Percentiles rank a stretch among this genome's conserved stretches.
Evolutionary conservation across 2,329 filamentous ascomycete species (phyloP).

Genomic region (Fusarium tjaetaba): DNA sequence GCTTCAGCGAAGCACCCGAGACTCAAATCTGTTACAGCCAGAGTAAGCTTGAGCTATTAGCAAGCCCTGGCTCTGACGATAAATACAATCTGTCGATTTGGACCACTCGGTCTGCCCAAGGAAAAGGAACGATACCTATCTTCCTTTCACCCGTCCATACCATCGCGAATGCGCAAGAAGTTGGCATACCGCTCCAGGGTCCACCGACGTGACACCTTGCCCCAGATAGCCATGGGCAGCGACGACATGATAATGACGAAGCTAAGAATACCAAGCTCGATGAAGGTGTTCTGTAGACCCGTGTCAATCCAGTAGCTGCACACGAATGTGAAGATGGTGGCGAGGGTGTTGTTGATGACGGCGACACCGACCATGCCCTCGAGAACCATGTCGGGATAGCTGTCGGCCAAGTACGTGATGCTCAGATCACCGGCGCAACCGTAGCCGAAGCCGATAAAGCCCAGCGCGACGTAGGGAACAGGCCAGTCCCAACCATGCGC

Average conservation of each 20-base stretch:
- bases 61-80: background rate
- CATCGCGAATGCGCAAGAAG: slow-evolving; percentile 60
- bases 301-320: slow-evolving; percentile 60
- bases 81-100: background rate
- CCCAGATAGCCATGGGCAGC: slow-evolving; percentile 64
- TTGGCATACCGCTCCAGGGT: slow-evolving; percentile 57
- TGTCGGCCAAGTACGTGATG: slow-evolving; percentile 65
- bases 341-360: slow-evolving; percentile 66
- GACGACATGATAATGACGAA: slow-evolving; percentile 62
- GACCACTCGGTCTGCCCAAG: background rate
- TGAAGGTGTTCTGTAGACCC: slow-evolving; percentile 58
- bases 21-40: background rate
- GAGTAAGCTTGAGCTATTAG: background rate
- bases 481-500: slow-evolving; percentile 63
- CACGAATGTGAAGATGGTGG: slow-evolving; percentile 64
- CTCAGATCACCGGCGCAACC: slow-evolving; percentile 66
- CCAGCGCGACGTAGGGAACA: slow-evolving; percentile 63
- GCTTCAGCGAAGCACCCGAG: background rate
- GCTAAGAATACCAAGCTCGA: slow-evolving; percentile 61
- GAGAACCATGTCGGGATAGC: slow-evolving; percentile 65
- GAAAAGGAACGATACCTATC: background rate
- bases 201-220: slow-evolving; percentile 59
- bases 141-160: slow-evolving; percentile 41
- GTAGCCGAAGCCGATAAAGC: slow-evolving; percentile 68
- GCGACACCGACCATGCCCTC: slow-evolving; percentile 68